phyloP scores from a whole-genome alignment of 345 rosid species.

The Salix udensis region DNA sequence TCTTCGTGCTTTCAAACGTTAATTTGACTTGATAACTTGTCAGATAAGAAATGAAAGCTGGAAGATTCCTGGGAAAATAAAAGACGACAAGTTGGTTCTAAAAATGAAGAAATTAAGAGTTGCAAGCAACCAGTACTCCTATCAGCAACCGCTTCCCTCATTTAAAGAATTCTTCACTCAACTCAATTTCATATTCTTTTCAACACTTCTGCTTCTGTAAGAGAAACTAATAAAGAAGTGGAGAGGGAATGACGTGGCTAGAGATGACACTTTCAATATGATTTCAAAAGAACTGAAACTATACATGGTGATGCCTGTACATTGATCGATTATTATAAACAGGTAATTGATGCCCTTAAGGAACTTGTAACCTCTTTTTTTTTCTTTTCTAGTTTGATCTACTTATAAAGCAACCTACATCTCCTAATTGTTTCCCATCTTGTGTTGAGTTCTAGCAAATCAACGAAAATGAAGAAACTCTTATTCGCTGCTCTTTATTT shows the following conservation, averaged over 20 bases:
- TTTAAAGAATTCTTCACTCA: background rate
- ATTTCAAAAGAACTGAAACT: background rate
- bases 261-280: no score
- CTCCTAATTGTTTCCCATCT: background rate
- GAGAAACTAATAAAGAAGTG: no score
- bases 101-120: background rate
- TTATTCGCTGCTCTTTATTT: conserved; percentile 34
- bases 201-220: background rate
- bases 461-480: conserved; percentile 22
- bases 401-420: background rate
- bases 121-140: background rate
- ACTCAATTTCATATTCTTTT: background rate
- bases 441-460: background rate
- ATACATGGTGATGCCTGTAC: background rate
- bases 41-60: no score
- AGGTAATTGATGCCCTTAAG: conserved; percentile 44
- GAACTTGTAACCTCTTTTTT: conserved; percentile 39
- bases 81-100: background rate
- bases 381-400: conserved; percentile 5
- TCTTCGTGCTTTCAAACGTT: no score
- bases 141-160: background rate
- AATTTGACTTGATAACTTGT: no score
- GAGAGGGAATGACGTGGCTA: no score
- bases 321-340: background rate
- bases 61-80: background rate